Evolutionary conservation across 106 monocot genomes (phyloP), one percentile per base, ranked within the genome.

Genomic region (Acanthochlamys bracteata): DNA sequence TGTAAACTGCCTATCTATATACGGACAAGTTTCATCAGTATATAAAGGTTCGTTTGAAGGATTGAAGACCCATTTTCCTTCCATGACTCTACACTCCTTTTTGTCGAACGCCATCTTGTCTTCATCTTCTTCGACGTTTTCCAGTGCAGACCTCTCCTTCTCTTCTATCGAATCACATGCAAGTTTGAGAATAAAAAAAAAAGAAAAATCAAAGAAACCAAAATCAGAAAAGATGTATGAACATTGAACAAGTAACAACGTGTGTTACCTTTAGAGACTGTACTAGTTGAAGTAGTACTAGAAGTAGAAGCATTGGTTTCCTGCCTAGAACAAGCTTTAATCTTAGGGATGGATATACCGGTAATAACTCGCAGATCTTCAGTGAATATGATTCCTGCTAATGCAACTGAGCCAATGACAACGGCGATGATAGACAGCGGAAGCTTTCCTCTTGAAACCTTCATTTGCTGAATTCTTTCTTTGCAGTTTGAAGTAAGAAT

Each of bases 61-160:
- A 64, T 89, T 74, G 71, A 78, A 89, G 40, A 74, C 83, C 89
- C 93, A 93, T 40, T 64, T 74, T 41, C 93, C 93, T 11, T 93
- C 60, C 60, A 61, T 71, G 24, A 85, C 74, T 17, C 74, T 80
- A 65, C 93, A 93, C 55, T 73, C 68, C 2, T 61, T 52, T n/a
- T 68, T 69, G 69, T 71, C 33, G 23, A 88, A 84, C 0, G 47
- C 55, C 11, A 53, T 76, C 68, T 79, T 66, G 19, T 73, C 65
- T 66, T 71, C 73, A 0, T 74, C 76, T 0, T 55, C 33, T 20
- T 26, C 23, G 14, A 65, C 63, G 12, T 83, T 72, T 1, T 66
- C 47, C 19, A 67, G 19, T 23, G 69, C 41, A 2, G 41, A 19
- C 20, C 64, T 66, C 9, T 52, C 73, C 14, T 64, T 64, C 64